These are phyloP conservation scores for Panicum miliaceum DNA, from an alignment of 176 grass and related monocot genomes.

Conservation along the genomic window DNA sequence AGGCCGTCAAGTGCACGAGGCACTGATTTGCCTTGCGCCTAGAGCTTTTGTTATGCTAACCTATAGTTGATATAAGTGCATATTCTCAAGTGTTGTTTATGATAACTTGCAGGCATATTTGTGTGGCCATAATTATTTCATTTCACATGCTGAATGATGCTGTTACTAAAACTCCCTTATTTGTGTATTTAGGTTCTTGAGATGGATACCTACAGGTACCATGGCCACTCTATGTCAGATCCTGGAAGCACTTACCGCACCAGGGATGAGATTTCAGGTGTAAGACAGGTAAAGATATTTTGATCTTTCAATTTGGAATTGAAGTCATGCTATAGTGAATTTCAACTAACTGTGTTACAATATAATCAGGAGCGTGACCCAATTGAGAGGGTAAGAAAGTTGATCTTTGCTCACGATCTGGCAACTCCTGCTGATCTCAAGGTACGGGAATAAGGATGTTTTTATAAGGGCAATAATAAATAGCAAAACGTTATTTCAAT, in stretches of 20 bases:
- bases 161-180: conserved; percentile 1
- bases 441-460: conserved; percentile 45
- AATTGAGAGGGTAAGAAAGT: conserved; percentile 90
- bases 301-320: conserved; percentile 23
- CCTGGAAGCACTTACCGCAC: conserved; percentile 95
- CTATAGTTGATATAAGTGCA: background rate
- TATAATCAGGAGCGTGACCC: conserved; percentile 82
- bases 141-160: conserved; percentile 10
- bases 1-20: background rate
- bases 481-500: background rate
- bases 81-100: background rate
- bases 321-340: background rate
- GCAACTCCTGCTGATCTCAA: conserved; percentile 83
- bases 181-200: conserved; percentile 83
- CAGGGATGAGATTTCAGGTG: conserved; percentile 90
- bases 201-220: conserved; percentile 99
- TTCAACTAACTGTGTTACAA: conserved; percentile 38
- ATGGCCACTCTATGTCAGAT: conserved; percentile 98
- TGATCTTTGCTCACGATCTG: conserved; percentile 81
- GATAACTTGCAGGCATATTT: background rate
- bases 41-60: background rate
- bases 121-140: background rate
- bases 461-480: background rate
- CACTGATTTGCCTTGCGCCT: background rate
- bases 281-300: conserved; percentile 73